Base-by-base conservation (phyloP, 75 land plant species). In the Sequoiadendron giganteum region DNA sequence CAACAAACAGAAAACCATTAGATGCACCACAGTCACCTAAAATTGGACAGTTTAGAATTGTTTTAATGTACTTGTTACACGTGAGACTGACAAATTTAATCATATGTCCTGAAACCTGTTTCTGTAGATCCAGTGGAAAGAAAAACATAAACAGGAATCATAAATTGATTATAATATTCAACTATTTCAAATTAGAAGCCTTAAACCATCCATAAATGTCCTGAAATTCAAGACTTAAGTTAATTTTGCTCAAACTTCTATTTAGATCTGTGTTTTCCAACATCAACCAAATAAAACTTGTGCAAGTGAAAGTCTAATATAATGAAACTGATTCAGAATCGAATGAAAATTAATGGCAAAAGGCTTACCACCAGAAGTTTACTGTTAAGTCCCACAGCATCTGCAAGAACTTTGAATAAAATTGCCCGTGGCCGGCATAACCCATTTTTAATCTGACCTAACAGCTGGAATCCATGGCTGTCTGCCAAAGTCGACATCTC, bases 391-490 rank as follows among this genome's bases (percentile, higher is more conserved):
- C 98, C 98, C 81, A 97, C 95, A 87, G 96, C 89, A 95, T 97
- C 99, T 85, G 96, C 99, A 88, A 97, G 95, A 73, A 95, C 96
- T 88, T 97, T 97, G 90, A 97, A 97, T 38, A 97, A 90, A 38
- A 97, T 94, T 36, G 99, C 99, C 38, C 98, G 91, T 73, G 99
- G 99, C 28, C 98, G 92, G 85, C 99, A 97, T 86, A 95, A 92
- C 76, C 98, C 97, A 85, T 91, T 90, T 84, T 90, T 94, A 81
- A 96, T 93, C 88, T 96, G 96, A 34, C 99, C 97, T 65, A 97
- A 87, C 76, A 97, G 81, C 85, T 94, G 96, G 2, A 96, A 89
- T 72, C 92, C 92, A 86, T 91, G 88, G 82, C 84, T 91, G 48
- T 96, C 94, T 52, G 87, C 86, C 10, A 90, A 36, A 85, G 88